A percentile compares a stretch with the other conserved stretches of the same genome.
Evolutionary conservation across 345 rosid species (phyloP).

Genomic region (Limnanthes douglasii): DNA sequence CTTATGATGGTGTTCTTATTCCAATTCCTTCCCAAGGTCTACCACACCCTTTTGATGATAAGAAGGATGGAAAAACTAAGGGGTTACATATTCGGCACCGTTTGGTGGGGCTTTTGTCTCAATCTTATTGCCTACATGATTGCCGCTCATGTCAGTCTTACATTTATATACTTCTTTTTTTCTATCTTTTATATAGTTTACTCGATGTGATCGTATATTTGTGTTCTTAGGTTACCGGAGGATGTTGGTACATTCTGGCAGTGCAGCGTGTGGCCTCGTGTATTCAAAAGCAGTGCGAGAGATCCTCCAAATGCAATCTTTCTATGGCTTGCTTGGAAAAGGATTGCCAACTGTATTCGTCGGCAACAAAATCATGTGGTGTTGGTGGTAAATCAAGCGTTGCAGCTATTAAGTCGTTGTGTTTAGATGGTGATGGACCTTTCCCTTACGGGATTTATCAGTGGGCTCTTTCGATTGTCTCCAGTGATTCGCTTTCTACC

Average conservation of each 20-base stretch:
- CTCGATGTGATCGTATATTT: too few relatives aligned
- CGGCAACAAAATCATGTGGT: slow-evolving; percentile 8
- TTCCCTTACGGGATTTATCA: slow-evolving; percentile 40
- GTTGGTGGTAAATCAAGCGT: slow-evolving; percentile 16
- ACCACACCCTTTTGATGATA: slow-evolving; percentile 33
- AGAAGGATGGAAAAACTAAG: slow-evolving; percentile 36
- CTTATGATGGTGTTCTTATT: slow-evolving; percentile 20
- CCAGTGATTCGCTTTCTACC: slow-evolving; percentile 32
- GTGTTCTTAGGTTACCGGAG: slow-evolving; percentile 56
- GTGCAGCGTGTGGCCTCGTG: slow-evolving; percentile 30
- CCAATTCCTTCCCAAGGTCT: slow-evolving; percentile 38
- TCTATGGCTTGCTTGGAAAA: slow-evolving; percentile 26
- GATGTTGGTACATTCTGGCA: slow-evolving; percentile 52
- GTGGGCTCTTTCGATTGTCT: slow-evolving; percentile 35
- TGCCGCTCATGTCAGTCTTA: slow-evolving; percentile 39
- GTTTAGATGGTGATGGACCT: slow-evolving; percentile 29
- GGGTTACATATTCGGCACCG: slow-evolving; percentile 43
- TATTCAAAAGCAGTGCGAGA: slow-evolving; percentile 23
- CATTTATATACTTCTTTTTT: too few relatives aligned
- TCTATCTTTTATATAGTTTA: not conserved
- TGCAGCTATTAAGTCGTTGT: slow-evolving; percentile 14
- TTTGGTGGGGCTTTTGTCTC: slow-evolving; percentile 48
- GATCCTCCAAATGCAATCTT: slow-evolving; percentile 14
- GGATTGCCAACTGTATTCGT: slow-evolving; percentile 19
- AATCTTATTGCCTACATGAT: slow-evolving; percentile 42